Base-by-base conservation (phyloP, 1,284 basidiomycete species). In the Fomitopsis palustris region DNA sequence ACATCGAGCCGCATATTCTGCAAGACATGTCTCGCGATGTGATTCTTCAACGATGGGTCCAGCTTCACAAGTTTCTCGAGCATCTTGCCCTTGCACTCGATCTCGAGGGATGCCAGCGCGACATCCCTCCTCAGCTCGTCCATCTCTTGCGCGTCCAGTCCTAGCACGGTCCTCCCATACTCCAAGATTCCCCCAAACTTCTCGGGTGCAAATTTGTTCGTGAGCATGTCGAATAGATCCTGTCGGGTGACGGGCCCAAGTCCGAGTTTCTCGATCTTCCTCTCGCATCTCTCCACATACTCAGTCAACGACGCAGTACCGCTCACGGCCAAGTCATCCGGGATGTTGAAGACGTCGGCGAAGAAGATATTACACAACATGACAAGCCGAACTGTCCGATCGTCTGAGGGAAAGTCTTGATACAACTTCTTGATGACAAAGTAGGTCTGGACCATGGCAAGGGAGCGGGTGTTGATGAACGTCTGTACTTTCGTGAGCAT, bases 21-120 rank as follows among this genome's bases (percentile, higher is more conserved):
- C 41, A 82, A 63, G 23, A 84, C 77, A 25, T 77, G 68, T 54
- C 74, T 67, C 16, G 76, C 72, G 45, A 90, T 74, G 9, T 67
- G 64, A 6, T 76, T 70, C 31, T 75, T 73, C 37, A 87, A 69
- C 43, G 60, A 71, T 7, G 76, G 72, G 63, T 78, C 79, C 7
- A 68, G 67, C 3, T 85, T 81, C 19, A 76, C 75, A 29, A 90
- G 74, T 62, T 76, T 80, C 66, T 80, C 79, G 56, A 90, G 69
- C 62, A 87, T 82, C 71, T 83, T 86, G 21, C 88, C 88, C 83
- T 89, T 88, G 78, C 84, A 85, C 31, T 81, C 80, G 53, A 87
- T 77, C 68, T 84, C 84, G 55, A 90, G 72, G 65, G 82, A 86
- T 59, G 75, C 78, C 42, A 76, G 67, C 5, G 81, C 79, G 42